phyloP scores from a whole-genome alignment of 2,329 filamentous ascomycete genomes.

The Onygena corvina region DNA sequence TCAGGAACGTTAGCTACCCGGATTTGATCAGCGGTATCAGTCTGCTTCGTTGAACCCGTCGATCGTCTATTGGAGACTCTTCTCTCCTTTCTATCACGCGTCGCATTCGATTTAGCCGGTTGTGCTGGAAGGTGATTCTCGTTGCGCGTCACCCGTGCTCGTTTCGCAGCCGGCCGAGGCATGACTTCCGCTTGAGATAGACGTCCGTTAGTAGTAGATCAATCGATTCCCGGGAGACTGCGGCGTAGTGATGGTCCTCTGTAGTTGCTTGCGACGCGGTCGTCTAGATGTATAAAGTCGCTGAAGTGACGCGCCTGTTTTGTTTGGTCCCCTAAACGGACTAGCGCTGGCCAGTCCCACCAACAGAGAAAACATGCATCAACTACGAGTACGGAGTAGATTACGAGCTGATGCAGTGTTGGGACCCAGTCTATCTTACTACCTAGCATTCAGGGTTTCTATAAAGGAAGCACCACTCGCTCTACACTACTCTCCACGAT shows the following conservation, averaged over 20 bases:
- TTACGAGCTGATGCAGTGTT: too few species aligned
- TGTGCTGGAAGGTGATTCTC: neutral
- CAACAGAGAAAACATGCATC: neutral
- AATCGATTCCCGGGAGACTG: too few species aligned
- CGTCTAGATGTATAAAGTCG: neutral
- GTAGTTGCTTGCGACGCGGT: neutral
- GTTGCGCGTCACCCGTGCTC: neutral
- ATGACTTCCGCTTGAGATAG: too few species aligned
- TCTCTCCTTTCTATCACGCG: neutral
- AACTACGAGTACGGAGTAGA: too few species aligned
- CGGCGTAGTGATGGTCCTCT: too few species aligned
- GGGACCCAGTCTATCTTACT: too few species aligned
- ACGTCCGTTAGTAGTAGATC: too few species aligned
- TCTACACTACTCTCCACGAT: slow-evolving; percentile 60
- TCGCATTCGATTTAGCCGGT: neutral
- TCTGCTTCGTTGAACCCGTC: too few species aligned
- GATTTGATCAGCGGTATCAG: neutral
- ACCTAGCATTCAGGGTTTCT: neutral
- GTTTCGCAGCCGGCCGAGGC: slow-evolving; percentile 3
- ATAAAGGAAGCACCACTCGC: slow-evolving; percentile 13
- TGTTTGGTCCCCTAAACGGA: neutral
- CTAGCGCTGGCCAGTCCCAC: neutral
- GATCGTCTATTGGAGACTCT: neutral
- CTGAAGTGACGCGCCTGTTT: slow-evolving; percentile 5
- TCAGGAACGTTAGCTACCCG: neutral